These are phyloP conservation scores for Aureobasidium musti DNA, from an alignment of 2,329 filamentous ascomycete species.

Conservation along the genomic window DNA sequence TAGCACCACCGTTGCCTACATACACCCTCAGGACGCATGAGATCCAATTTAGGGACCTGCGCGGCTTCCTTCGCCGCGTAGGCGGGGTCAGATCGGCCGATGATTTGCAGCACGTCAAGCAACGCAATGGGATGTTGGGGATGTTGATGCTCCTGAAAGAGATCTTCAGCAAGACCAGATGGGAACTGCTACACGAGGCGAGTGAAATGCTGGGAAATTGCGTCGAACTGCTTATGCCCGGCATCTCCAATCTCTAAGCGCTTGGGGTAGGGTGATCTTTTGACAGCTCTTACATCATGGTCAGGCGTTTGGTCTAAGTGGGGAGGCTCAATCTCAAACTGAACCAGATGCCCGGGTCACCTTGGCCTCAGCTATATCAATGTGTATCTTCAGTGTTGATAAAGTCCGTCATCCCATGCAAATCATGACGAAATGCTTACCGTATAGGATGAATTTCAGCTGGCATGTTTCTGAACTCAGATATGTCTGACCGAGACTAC, in stretches of 20 bases:
- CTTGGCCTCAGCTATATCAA: conserved; percentile 15
- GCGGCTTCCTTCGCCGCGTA: conserved; percentile 70
- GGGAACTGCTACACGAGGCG: conserved; percentile 90
- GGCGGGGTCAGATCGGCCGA: conserved; percentile 73
- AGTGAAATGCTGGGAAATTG: conserved; percentile 78
- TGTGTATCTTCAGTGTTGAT: conserved; percentile 23
- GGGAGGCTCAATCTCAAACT: not conserved
- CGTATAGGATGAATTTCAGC: conserved; percentile 3
- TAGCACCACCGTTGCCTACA: conserved; percentile 47
- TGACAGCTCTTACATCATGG: conserved; percentile 24
- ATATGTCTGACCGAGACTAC: not conserved
- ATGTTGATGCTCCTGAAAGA: conserved; percentile 79
- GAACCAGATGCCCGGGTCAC: conserved; percentile 11
- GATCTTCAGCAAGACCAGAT: conserved; percentile 78
- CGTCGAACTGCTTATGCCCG: conserved; percentile 60
- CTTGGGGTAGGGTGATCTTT: not conserved
- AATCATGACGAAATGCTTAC: conserved; percentile 15
- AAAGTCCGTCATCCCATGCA: conserved; percentile 14
- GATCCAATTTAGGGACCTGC: conserved; percentile 76
- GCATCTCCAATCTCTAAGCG: conserved; percentile 22
- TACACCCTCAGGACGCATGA: conserved; percentile 60
- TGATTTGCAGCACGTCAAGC: conserved; percentile 70
- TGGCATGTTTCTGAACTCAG: conserved; percentile 6
- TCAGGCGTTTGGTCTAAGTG: not conserved
- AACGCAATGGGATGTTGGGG: conserved; percentile 80